Conservation (phyloP, 2,329 filamentous ascomycete species). For the Harringtonia lauricola region DNA sequence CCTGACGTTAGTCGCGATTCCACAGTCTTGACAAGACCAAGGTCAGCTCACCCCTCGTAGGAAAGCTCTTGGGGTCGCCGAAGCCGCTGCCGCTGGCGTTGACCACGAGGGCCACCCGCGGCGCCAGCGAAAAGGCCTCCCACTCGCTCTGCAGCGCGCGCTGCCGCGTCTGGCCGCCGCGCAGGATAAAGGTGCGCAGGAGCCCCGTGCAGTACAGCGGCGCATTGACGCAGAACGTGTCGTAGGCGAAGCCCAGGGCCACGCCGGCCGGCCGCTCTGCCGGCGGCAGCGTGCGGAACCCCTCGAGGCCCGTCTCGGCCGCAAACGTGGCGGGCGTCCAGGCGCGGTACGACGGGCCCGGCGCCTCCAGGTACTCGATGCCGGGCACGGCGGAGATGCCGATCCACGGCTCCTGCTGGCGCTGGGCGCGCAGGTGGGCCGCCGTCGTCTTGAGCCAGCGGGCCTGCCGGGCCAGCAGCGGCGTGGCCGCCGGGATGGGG, state of each 20-base stretch:
- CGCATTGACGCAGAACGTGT: slow-evolving; percentile 42
- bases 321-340: slow-evolving; percentile 8
- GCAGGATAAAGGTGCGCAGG: slow-evolving; percentile 26
- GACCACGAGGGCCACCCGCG: slow-evolving; percentile 22
- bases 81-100: slow-evolving; percentile 34
- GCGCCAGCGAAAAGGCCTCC: slow-evolving; percentile 24
- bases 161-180: slow-evolving; percentile 22
- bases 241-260: slow-evolving; percentile 34
- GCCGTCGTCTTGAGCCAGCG: slow-evolving; percentile 24
- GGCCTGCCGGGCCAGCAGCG: slow-evolving; percentile 13
- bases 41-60: slow-evolving; percentile 30
- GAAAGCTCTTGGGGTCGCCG: slow-evolving; percentile 23
- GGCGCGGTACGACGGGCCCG: slow-evolving; percentile 9
- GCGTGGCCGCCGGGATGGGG: slow-evolving; percentile 22
- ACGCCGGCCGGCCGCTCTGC: slow-evolving; percentile 22
- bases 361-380: slow-evolving; percentile 38
- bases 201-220: slow-evolving; percentile 39
- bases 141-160: slow-evolving; percentile 21
- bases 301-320: slow-evolving; percentile 23
- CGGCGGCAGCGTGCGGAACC: slow-evolving; percentile 22
- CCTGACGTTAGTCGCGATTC: slow-evolving; percentile 30
- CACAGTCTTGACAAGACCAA: no score
- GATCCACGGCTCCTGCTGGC: slow-evolving; percentile 18
- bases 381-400: slow-evolving; percentile 36
- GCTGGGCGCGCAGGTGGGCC: slow-evolving; percentile 29